Base-by-base conservation (phyloP, 306 rosid genomes). In the Geum urbanum region DNA sequence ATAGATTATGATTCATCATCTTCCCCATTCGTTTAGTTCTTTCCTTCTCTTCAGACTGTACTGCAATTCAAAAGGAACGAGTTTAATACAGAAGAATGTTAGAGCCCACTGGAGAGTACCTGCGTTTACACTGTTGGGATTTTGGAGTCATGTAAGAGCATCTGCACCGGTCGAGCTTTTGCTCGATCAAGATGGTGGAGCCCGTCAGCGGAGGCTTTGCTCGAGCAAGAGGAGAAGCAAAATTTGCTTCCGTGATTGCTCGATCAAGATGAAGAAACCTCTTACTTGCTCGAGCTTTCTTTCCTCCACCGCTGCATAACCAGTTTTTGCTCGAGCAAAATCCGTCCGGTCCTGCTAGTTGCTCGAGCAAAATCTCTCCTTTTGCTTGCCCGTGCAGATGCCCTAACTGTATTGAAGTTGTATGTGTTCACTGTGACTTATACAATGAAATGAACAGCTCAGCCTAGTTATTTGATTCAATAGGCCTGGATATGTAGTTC, bases 1-100 rank as follows among this genome's bases (percentile, higher is more conserved):
- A 73, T 13, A 70, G 80, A 46, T 74, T 73, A 57, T 66, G 72
- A 74, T 79, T 70, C 51, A 24, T 41, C 35, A 50, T 54, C 66
- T 18, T 15, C 65, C 43, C 18, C 43, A 56, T 50, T 43, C 19
- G 20, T 54, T 10, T 32, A 3, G 11, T 71, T 71, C 63, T 9
- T 54, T 43, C 52, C 35, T 71, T 47, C 46, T 57, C 37, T 66
- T 49, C 62, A 43, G 53, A 32, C 35, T 20, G 66, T 49, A 50
- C 63, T 45, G 18, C n/a, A n/a, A 50, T 60, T 20, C 52, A 37
- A 16, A 39, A 16, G 55, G 14, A 52, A 41, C 13, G 44, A 14
- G 44, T 43, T 27, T 15, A 45, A 3, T 32, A 19, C 52, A 55
- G 39, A 54, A 63, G 40, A 40, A 46, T 63, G 39, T 11, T 64